Conservation (phyloP, 441 rosid genomes). For the Eruca vesicaria region DNA sequence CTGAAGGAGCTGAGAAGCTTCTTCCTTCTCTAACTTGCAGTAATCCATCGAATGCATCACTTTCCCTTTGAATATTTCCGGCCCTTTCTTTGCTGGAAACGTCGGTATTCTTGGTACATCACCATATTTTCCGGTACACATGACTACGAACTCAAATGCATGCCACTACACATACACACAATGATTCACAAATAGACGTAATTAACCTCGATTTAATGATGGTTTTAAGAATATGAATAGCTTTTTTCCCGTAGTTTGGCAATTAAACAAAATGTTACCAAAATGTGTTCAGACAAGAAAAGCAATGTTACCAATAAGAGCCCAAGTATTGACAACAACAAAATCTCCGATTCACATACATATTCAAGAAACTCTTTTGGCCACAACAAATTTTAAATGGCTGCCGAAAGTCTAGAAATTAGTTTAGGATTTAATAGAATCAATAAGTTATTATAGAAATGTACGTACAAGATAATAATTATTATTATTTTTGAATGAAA, state of each 20-base stretch:
- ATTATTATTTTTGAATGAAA: background rate
- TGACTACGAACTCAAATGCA: constrained; percentile 67
- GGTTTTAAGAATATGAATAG: background rate
- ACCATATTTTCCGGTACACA: constrained; percentile 84
- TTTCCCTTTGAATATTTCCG: constrained; percentile 61
- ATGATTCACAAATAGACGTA: background rate
- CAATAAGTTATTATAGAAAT: background rate
- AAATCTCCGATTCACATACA: too few relatives aligned
- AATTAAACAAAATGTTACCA: too few relatives aligned
- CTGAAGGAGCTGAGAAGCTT: constrained; percentile 48
- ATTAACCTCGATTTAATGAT: background rate
- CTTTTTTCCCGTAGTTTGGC: too few relatives aligned
- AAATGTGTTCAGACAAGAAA: too few relatives aligned
- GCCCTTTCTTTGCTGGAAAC: constrained; percentile 60
- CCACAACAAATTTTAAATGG: background rate
- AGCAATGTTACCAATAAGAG: too few relatives aligned
- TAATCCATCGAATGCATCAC: constrained; percentile 77
- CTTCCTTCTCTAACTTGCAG: constrained; percentile 73
- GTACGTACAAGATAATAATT: background rate
- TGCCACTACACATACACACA: constrained; percentile 57
- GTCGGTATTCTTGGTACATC: constrained; percentile 63
- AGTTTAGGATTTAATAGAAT: background rate
- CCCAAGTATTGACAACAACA: too few relatives aligned
- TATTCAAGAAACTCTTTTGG: background rate
- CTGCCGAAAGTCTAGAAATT: background rate